phyloP scores from a whole-genome alignment of 2,329 filamentous ascomycete genomes.

The Pestalotiopsis sp. region DNA sequence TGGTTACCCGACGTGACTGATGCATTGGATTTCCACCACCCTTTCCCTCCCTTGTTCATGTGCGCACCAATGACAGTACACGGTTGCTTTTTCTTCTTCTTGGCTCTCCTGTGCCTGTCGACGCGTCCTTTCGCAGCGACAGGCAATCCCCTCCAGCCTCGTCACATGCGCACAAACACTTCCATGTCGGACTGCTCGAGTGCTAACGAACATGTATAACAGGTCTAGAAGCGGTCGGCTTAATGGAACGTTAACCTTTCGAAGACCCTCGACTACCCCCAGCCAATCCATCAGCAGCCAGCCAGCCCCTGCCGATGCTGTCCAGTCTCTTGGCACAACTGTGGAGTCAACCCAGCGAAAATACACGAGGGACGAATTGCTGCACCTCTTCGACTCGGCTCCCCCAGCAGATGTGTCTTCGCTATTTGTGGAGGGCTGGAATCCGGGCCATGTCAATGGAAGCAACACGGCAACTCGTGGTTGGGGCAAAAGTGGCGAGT shows the following conservation, averaged over 20 bases:
- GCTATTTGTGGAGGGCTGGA: slow-evolving; percentile 78
- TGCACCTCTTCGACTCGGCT: slow-evolving; percentile 67
- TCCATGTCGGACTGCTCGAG: not conserved
- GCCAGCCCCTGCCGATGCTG: slow-evolving; percentile 34
- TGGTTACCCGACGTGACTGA: not conserved
- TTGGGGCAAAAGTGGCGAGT: slow-evolving; percentile 80
- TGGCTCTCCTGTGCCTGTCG: not conserved
- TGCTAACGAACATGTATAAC: not conserved
- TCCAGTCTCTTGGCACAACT: slow-evolving; percentile 29
- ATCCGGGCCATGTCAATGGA: slow-evolving; percentile 72
- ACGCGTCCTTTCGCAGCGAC: not conserved
- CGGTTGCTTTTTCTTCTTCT: not conserved
- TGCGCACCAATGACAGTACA: not conserved
- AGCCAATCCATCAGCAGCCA: slow-evolving; percentile 44
- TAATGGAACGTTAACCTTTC: slow-evolving; percentile 67
- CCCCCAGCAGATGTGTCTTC: slow-evolving; percentile 62
- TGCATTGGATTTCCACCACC: not conserved
- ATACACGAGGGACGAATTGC: slow-evolving; percentile 79
- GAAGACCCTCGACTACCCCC: slow-evolving; percentile 62
- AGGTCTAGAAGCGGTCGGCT: slow-evolving; percentile 22
- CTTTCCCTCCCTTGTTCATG: not conserved
- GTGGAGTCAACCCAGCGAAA: slow-evolving; percentile 63
- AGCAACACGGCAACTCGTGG: slow-evolving; percentile 65
- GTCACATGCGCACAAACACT: not conserved
- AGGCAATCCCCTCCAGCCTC: not conserved